A percentile compares a stretch with the other conserved stretches of the same genome.
phyloP scores from a whole-genome alignment of 768 basidiomycete genomes.

The Podaxis sp. region DNA sequence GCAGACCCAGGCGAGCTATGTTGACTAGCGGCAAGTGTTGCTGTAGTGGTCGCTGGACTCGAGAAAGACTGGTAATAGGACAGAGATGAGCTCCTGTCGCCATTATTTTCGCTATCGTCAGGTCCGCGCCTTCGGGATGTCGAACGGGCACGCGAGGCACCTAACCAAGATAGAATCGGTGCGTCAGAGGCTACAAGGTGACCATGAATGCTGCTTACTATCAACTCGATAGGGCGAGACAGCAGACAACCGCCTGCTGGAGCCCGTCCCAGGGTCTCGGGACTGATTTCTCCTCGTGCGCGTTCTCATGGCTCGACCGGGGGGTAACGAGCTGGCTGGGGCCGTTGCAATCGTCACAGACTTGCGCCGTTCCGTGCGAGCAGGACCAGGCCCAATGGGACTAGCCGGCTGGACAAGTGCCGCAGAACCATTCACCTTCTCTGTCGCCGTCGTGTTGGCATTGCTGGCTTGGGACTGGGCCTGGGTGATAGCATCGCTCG shows the following conservation, averaged over 20 bases:
- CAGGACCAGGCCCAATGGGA: slow-evolving; percentile 20
- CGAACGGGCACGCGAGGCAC: slow-evolving; percentile 68
- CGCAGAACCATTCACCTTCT: slow-evolving; percentile 18
- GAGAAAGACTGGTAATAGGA: slow-evolving; percentile 54
- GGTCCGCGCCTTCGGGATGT: slow-evolving; percentile 70
- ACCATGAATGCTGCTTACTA: slow-evolving; percentile 35
- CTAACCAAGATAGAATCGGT: slow-evolving; percentile 11
- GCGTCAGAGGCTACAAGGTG: neutral
- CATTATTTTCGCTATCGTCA: slow-evolving; percentile 52
- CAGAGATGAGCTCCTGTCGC: slow-evolving; percentile 36
- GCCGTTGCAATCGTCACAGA: slow-evolving; percentile 50
- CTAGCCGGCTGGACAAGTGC: slow-evolving; percentile 18
- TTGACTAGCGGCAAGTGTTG: slow-evolving; percentile 40
- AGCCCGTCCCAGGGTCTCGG: slow-evolving; percentile 46
- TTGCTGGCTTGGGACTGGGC: slow-evolving; percentile 19
- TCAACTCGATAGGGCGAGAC: slow-evolving; percentile 66
- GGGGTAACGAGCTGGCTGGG: slow-evolving; percentile 27
- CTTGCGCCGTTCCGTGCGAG: slow-evolving; percentile 47
- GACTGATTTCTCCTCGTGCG: slow-evolving; percentile 54
- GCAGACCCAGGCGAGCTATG: slow-evolving; percentile 76
- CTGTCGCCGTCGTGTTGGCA: slow-evolving; percentile 14
- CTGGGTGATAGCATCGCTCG: slow-evolving; percentile 59
- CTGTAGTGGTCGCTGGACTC: slow-evolving; percentile 38
- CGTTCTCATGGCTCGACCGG: slow-evolving; percentile 44
- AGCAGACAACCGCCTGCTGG: slow-evolving; percentile 50